Conservation (phyloP, 148 eudicot genomes). For the Bassia scoparia region DNA sequence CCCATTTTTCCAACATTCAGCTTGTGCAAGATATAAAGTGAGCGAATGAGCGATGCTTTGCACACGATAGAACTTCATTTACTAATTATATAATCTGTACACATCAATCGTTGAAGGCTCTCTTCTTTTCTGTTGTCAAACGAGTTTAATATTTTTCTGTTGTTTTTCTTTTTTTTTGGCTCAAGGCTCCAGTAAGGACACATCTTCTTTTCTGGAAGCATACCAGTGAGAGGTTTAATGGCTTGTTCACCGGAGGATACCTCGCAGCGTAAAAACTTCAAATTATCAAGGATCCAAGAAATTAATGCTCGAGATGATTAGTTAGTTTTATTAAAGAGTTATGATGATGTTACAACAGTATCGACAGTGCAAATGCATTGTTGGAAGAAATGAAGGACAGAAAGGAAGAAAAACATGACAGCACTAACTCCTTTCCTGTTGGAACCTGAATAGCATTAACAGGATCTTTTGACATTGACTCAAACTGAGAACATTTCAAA, state of each 20-base stretch:
- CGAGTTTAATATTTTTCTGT: no score
- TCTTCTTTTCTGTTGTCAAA: no score
- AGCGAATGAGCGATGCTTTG: background rate
- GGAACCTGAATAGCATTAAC: constrained; percentile 51
- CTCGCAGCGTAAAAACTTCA: constrained; percentile 54
- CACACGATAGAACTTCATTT: no score
- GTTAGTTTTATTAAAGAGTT: background rate
- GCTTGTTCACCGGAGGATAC: constrained; percentile 87
- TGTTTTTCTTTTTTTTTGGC: background rate
- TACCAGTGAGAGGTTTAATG: constrained; percentile 79
- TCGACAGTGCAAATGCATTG: constrained; percentile 59
- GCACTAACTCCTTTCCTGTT: constrained; percentile 35
- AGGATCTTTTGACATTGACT: constrained; percentile 41
- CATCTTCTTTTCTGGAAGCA: constrained; percentile 81
- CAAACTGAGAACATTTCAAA: constrained; percentile 44
- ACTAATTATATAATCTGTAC: no score
- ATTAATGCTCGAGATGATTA: background rate
- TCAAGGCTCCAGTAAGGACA: constrained; percentile 76
- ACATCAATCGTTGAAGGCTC: background rate
- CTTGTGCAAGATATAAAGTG: constrained; percentile 63
- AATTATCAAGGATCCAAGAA: background rate
- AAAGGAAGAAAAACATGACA: constrained; percentile 28
- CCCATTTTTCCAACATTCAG: constrained; percentile 54
- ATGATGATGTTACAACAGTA: constrained; percentile 39
- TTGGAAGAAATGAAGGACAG: constrained; percentile 55